phyloP scores from a whole-genome alignment of 2,329 filamentous ascomycete species.

The Fulvia fulva region DNA sequence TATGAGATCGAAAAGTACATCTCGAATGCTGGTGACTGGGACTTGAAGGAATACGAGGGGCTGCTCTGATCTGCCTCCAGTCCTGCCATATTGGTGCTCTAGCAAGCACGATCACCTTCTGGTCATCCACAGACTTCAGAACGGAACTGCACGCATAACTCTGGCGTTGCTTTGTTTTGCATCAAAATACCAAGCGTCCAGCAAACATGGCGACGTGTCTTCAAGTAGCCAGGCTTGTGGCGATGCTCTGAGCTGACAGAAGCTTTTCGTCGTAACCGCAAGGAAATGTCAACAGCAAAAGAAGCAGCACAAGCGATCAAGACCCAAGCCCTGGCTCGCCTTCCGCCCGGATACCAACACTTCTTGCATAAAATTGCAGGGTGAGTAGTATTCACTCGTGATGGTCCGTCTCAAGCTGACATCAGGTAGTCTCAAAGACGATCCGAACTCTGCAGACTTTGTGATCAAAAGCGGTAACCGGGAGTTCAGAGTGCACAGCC shows the following conservation, averaged over 20 bases:
- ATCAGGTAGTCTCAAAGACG: not conserved
- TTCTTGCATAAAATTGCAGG: not conserved
- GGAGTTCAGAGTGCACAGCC: not conserved
- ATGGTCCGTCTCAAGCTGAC: not conserved
- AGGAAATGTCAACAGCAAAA: not conserved
- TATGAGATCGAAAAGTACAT: not conserved
- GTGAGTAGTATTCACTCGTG: not conserved
- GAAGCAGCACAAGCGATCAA: not conserved
- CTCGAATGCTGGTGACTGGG: not conserved
- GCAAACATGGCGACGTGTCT: not conserved
- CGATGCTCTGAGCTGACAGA: no score
- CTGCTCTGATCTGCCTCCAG: not conserved
- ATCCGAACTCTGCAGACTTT: not conserved
- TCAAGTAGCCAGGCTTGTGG: no score
- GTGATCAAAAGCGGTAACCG: not conserved
- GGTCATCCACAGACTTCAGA: not conserved
- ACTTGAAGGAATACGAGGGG: not conserved
- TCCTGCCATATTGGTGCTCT: not conserved
- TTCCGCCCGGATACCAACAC: not conserved
- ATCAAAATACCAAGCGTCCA: not conserved
- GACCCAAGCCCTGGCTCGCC: not conserved
- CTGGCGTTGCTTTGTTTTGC: not conserved
- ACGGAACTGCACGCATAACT: not conserved
- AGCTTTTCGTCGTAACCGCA: no score
- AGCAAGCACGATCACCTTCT: no score